A percentile compares a stretch with the other conserved stretches of the same genome.
Conservation (phyloP, 2,329 filamentous ascomycete genomes). For the Amesomyces nigricolor region DNA sequence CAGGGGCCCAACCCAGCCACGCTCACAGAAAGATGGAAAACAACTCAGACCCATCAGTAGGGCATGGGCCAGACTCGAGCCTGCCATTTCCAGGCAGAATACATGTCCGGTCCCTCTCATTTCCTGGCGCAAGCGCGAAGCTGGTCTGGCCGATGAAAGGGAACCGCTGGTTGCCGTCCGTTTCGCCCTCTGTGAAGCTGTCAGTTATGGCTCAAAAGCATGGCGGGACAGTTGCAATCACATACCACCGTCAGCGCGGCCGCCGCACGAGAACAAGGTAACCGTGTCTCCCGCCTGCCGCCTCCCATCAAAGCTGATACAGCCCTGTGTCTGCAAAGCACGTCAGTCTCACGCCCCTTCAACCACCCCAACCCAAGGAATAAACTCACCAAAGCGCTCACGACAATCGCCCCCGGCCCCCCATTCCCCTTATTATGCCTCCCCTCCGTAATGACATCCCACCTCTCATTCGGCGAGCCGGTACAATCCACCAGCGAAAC, state of each 20-base stretch:
- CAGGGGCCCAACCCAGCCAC: neutral
- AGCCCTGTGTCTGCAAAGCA: constrained; percentile 37
- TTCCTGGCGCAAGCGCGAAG: constrained; percentile 42
- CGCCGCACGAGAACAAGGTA: constrained; percentile 48
- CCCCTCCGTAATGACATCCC: constrained; percentile 46
- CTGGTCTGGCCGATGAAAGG: constrained; percentile 39
- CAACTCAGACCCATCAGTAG: constrained; percentile 28
- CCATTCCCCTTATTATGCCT: constrained; percentile 43
- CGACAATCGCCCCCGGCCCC: constrained; percentile 37
- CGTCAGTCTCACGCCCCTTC: neutral
- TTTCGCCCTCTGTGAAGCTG: constrained; percentile 36
- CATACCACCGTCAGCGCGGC: constrained; percentile 44
- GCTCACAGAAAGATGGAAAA: constrained; percentile 29
- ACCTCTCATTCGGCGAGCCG: constrained; percentile 43
- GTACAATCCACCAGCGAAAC: constrained; percentile 41
- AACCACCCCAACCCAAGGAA: neutral
- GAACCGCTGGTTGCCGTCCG: constrained; percentile 45
- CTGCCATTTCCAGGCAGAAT: constrained; percentile 35
- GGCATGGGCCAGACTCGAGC: constrained; percentile 30
- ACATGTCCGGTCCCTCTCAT: constrained; percentile 40
- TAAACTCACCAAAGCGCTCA: constrained; percentile 41
- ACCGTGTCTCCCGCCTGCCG: constrained; percentile 42
- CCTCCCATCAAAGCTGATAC: constrained; percentile 45
- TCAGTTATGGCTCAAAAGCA: constrained; percentile 7
- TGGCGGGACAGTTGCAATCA: neutral